Evolutionary conservation across 495 filamentous ascomycete species (phyloP).

Genomic region (Trichoderma gamsii): DNA sequence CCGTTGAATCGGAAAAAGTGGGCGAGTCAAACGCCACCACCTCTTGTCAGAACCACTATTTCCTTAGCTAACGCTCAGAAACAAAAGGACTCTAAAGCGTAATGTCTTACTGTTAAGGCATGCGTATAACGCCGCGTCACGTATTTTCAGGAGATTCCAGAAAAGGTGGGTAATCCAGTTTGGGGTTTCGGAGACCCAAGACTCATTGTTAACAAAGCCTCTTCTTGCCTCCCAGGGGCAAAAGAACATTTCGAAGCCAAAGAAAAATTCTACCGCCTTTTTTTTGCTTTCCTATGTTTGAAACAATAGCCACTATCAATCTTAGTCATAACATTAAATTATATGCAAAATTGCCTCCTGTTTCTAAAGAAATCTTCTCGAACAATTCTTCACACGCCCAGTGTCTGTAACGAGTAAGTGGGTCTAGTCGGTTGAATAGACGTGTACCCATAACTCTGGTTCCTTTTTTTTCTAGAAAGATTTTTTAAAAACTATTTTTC

Average conservation of each 20-base stretch:
- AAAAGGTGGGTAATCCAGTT: background rate
- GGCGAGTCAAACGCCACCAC: conserved; percentile 1
- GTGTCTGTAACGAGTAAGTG: background rate
- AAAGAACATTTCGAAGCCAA: background rate
- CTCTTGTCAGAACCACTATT: background rate
- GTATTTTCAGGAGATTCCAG: background rate
- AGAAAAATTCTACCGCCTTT: background rate
- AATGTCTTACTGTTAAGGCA: background rate
- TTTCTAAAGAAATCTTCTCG: background rate
- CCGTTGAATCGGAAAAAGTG: background rate
- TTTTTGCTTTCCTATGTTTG: background rate
- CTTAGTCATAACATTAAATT: background rate
- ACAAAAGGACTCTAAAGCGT: background rate
- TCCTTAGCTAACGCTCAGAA: background rate
- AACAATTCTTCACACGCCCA: background rate
- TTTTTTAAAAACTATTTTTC: background rate
- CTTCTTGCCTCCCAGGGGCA: background rate
- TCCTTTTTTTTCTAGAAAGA: background rate
- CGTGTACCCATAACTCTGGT: background rate
- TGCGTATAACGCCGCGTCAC: conserved; percentile 3
- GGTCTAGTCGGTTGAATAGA: background rate
- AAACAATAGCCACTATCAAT: background rate
- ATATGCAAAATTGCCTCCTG: background rate
- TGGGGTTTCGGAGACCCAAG: background rate
- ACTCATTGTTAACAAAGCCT: background rate